phyloP scores from a whole-genome alignment of 2,329 filamentous ascomycete genomes.

The Diaporthe velutina region DNA sequence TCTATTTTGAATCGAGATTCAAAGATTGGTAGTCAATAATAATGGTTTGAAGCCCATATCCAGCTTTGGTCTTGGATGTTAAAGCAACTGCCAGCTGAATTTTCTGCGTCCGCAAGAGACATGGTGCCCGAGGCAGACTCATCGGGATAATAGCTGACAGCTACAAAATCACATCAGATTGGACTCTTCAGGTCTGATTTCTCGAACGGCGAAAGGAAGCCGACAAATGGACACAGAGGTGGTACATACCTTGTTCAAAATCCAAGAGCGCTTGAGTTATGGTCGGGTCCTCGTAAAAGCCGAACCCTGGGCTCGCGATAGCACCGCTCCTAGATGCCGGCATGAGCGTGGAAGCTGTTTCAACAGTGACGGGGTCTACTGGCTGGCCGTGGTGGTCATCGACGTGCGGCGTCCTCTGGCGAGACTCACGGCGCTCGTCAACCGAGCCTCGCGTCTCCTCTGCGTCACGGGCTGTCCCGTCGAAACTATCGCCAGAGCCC shows the following conservation, averaged over 20 bases:
- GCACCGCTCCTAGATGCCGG: neutral
- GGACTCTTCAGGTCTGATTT: neutral
- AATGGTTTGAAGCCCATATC: conserved; percentile 1
- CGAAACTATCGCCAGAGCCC: neutral
- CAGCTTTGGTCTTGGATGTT: conserved; percentile 1
- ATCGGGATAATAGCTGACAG: neutral
- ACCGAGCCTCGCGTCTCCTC: neutral
- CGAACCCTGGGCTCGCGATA: neutral
- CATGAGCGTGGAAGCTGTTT: neutral
- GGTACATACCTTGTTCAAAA: neutral
- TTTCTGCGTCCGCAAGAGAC: neutral
- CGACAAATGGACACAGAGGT: neutral
- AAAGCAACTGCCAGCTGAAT: neutral
- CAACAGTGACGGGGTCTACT: neutral
- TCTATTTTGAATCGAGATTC: neutral
- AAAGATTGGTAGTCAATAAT: neutral
- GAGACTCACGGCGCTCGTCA: neutral
- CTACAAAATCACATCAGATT: neutral
- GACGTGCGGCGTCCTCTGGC: neutral
- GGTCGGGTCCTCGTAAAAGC: neutral
- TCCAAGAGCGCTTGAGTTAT: conserved; percentile 6
- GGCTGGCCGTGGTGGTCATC: neutral
- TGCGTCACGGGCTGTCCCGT: too few species aligned
- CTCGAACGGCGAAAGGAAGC: neutral
- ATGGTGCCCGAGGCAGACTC: neutral